Conservation (phyloP, 2,329 filamentous ascomycete species). For the Elsinoe fawcettii region DNA sequence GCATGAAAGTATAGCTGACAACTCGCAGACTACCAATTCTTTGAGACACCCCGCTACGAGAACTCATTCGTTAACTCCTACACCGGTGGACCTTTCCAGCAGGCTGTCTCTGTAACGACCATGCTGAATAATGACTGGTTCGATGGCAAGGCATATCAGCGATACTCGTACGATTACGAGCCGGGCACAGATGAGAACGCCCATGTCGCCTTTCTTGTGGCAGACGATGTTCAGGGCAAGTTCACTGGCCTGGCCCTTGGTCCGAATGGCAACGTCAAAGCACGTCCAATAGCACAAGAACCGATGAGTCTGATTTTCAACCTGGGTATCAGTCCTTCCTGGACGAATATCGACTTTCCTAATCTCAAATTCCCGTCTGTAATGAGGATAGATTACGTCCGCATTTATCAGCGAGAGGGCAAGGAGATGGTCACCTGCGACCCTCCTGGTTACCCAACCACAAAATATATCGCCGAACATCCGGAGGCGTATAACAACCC, state of each 20-base stretch:
- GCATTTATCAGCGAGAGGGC: conserved; percentile 57
- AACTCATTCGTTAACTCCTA: conserved; percentile 54
- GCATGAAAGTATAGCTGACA: not conserved
- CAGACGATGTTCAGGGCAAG: conserved; percentile 57
- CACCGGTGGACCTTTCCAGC: conserved; percentile 54
- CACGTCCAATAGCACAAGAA: conserved; percentile 57
- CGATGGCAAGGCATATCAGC: conserved; percentile 55
- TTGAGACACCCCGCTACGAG: conserved; percentile 43
- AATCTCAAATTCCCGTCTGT: conserved; percentile 43
- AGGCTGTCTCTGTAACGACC: conserved; percentile 54
- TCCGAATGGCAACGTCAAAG: conserved; percentile 62
- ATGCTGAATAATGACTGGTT: conserved; percentile 61
- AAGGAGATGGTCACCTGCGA: conserved; percentile 55
- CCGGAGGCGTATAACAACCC: conserved; percentile 54
- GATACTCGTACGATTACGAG: conserved; percentile 56
- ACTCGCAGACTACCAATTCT: conserved; percentile 38
- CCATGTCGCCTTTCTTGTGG: conserved; percentile 62
- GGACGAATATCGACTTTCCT: conserved; percentile 41
- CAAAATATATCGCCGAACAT: conserved; percentile 57
- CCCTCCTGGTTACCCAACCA: conserved; percentile 59
- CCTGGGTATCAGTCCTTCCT: conserved; percentile 50
- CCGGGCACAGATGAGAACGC: conserved; percentile 47
- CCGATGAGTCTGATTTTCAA: conserved; percentile 62
- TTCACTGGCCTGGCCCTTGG: conserved; percentile 52
- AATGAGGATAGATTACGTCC: conserved; percentile 60